These are phyloP conservation scores for Candida labiduridarum DNA, from an alignment of 1,139 yeast genomes.

Conservation along the genomic window DNA sequence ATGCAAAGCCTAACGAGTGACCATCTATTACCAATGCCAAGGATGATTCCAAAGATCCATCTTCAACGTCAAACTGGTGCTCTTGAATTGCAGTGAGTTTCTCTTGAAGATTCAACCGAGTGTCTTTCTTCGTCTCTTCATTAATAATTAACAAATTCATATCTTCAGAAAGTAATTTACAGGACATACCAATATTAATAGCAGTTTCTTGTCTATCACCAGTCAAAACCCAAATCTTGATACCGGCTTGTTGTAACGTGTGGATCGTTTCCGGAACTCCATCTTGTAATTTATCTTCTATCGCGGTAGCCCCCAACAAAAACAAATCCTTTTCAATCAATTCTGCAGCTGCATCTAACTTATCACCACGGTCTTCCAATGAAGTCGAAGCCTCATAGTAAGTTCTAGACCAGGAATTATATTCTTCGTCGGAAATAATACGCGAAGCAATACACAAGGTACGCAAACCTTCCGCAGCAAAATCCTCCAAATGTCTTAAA, in stretches of 20 bases:
- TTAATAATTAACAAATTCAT: slow-evolving; percentile 91
- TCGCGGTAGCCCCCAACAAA: slow-evolving; percentile 94
- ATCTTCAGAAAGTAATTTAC: slow-evolving; percentile 90
- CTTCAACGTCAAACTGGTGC: slow-evolving; percentile 68
- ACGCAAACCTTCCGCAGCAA: slow-evolving; percentile 94
- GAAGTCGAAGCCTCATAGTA: slow-evolving; percentile 86
- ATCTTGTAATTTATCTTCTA: slow-evolving; percentile 96
- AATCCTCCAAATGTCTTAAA: slow-evolving; percentile 86
- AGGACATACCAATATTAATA: slow-evolving; percentile 96
- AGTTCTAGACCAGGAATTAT: slow-evolving; percentile 58
- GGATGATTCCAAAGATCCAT: slow-evolving; percentile 57
- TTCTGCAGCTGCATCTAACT: slow-evolving; percentile 72
- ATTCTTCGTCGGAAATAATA: slow-evolving; percentile 79
- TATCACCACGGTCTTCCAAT: slow-evolving; percentile 69
- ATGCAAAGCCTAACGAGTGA: slow-evolving; percentile 79
- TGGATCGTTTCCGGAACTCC: slow-evolving; percentile 98
- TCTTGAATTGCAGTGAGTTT: slow-evolving; percentile 76
- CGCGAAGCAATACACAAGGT: slow-evolving; percentile 92
- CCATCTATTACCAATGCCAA: slow-evolving; percentile 95
- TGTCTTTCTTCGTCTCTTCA: slow-evolving; percentile 78
- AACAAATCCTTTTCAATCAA: slow-evolving; percentile 78
- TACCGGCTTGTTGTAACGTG: slow-evolving; percentile 93
- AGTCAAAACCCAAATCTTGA: slow-evolving; percentile 95
- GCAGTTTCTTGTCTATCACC: slow-evolving; percentile 99
- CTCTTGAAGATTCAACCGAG: slow-evolving; percentile 68